Percentiles rank a stretch among this genome's conserved stretches.
These are phyloP conservation scores for Salix arbutifolia DNA, from an alignment of 345 rosid species.

Conservation along the genomic window DNA sequence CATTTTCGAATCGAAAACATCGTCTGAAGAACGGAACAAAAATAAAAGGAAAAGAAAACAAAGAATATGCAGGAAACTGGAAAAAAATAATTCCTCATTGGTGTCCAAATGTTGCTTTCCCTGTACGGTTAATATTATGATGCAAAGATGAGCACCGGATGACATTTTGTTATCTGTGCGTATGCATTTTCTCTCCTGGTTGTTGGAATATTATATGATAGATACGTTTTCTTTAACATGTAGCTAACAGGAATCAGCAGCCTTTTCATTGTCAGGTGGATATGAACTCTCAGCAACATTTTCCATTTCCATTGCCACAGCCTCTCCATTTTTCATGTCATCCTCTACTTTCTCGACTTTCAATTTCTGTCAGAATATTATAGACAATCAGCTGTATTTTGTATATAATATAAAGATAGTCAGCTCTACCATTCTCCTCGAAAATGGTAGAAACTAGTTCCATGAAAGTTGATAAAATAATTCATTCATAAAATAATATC, in stretches of 20 bases:
- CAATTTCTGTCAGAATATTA: constrained; percentile 33
- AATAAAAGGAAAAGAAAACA: too few species aligned
- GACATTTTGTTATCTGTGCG: too few species aligned
- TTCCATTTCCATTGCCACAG: constrained; percentile 25
- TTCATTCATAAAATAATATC: not conserved
- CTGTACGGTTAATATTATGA: too few species aligned
- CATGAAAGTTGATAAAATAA: not conserved
- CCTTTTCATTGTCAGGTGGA: constrained; percentile 12
- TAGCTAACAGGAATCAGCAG: constrained; percentile 15
- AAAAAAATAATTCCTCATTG: too few species aligned
- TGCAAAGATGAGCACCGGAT: too few species aligned
- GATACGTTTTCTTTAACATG: not conserved
- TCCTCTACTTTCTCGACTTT: constrained; percentile 33
- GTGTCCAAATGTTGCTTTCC: too few species aligned
- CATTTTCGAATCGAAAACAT: too few species aligned
- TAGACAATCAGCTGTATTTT: not conserved
- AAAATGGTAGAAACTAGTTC: not conserved
- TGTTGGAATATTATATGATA: not conserved
- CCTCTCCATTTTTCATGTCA: constrained; percentile 23
- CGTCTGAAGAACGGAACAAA: too few species aligned
- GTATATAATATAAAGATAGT: not conserved
- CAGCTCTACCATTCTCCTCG: not conserved
- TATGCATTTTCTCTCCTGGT: not conserved
- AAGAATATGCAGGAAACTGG: too few species aligned
- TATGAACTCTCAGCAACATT: constrained; percentile 18